Conservation (phyloP, 2,329 filamentous ascomycete genomes). For the Cordyceps fumosorosea region DNA sequence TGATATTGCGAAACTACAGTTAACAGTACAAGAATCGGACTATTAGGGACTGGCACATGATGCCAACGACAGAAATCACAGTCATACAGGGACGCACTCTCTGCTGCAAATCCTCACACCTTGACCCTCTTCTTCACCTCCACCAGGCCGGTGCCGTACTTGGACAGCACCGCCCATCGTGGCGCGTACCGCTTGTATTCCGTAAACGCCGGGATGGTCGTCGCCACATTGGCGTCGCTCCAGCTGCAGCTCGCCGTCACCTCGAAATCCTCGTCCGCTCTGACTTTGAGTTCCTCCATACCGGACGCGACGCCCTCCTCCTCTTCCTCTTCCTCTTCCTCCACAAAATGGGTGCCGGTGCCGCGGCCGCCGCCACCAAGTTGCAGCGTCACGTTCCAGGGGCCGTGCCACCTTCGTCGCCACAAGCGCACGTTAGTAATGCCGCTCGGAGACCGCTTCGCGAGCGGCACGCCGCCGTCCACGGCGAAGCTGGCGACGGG, state of each 20-base stretch:
- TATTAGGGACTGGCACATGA: slow-evolving; percentile 1
- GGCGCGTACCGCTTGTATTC: slow-evolving; percentile 73
- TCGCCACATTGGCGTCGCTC: slow-evolving; percentile 72
- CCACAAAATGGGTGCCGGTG: neutral
- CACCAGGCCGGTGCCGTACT: slow-evolving; percentile 70
- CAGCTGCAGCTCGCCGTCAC: slow-evolving; percentile 74
- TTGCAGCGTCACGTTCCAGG: slow-evolving; percentile 57
- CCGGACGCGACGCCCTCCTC: neutral
- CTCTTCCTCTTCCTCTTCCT: neutral
- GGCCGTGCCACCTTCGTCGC: slow-evolving; percentile 70
- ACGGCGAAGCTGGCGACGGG: slow-evolving; percentile 61
- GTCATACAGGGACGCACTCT: neutral
- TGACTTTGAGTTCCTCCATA: slow-evolving; percentile 6
- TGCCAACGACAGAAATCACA: neutral
- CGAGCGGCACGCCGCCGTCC: slow-evolving; percentile 49
- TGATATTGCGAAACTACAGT: neutral
- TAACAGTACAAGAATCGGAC: neutral
- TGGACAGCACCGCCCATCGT: slow-evolving; percentile 71
- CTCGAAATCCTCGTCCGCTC: slow-evolving; percentile 33
- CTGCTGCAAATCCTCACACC: slow-evolving; percentile 29
- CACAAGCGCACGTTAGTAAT: slow-evolving; percentile 68
- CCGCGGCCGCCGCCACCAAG: slow-evolving; percentile 17
- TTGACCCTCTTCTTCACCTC: slow-evolving; percentile 69
- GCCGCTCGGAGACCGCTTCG: slow-evolving; percentile 56
- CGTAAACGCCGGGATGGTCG: slow-evolving; percentile 74